phyloP scores from a whole-genome alignment of 1,284 basidiomycete species.

The Pseudozyma sp. region DNA sequence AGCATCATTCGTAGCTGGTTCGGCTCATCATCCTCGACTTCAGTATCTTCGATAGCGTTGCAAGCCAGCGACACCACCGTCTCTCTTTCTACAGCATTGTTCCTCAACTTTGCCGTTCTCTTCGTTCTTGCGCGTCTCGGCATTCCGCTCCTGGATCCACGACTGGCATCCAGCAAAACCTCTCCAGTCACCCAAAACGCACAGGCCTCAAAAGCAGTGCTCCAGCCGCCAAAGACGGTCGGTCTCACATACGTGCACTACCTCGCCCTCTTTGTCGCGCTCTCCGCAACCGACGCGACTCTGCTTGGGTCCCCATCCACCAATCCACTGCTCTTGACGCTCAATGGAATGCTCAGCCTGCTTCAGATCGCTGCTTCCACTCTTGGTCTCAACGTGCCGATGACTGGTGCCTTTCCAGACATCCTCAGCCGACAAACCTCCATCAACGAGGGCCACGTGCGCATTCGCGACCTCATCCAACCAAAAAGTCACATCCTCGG shows the following conservation, averaged over 20 bases:
- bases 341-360: slow-evolving; percentile 23
- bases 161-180: slow-evolving; percentile 74
- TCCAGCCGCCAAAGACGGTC: slow-evolving; percentile 72
- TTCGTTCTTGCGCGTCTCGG: slow-evolving; percentile 76
- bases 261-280: slow-evolving; percentile 35
- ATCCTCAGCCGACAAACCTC: slow-evolving; percentile 71
- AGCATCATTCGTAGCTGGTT: slow-evolving; percentile 21
- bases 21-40: slow-evolving; percentile 6
- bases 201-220: slow-evolving; percentile 76
- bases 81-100: slow-evolving; percentile 73
- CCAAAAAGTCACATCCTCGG: slow-evolving; percentile 77
- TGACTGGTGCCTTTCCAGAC: slow-evolving; percentile 68
- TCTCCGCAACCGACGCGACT: slow-evolving; percentile 41
- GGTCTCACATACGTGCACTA: slow-evolving; percentile 44
- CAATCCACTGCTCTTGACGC: slow-evolving; percentile 29
- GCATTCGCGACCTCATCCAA: slow-evolving; percentile 68
- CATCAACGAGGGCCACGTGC: slow-evolving; percentile 69
- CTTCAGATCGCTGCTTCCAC: slow-evolving; percentile 21
- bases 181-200: slow-evolving; percentile 75
- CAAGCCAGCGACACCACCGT: slow-evolving; percentile 72
- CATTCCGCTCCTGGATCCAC: slow-evolving; percentile 81
- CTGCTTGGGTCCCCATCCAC: slow-evolving; percentile 37
- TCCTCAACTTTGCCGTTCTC: slow-evolving; percentile 72
- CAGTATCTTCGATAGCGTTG: slow-evolving; percentile 18
- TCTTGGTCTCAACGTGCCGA: slow-evolving; percentile 49